phyloP scores from a whole-genome alignment of 306 rosid species.

The Casuarina equisetifolia region DNA sequence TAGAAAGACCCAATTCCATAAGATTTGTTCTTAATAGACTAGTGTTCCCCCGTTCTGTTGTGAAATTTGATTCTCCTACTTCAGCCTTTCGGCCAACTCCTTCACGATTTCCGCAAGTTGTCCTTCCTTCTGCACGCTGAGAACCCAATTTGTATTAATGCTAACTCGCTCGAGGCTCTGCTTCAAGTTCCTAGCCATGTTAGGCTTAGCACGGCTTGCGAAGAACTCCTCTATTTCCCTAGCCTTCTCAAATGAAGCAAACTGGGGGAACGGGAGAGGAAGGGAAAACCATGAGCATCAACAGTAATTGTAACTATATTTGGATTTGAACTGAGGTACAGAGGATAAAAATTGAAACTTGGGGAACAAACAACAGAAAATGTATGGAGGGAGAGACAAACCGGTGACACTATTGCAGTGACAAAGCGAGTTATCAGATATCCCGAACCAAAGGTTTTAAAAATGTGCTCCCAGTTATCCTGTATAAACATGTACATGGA shows the following conservation, averaged over 20 bases:
- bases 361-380: constrained; percentile 9
- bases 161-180: constrained; percentile 83
- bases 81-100: constrained; percentile 52
- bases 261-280: constrained; percentile 42
- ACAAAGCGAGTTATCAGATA: constrained; percentile 69
- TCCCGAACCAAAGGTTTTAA: constrained; percentile 71
- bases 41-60: not conserved
- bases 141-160: constrained; percentile 77
- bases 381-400: constrained; percentile 38
- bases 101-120: constrained; percentile 44
- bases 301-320: not conserved
- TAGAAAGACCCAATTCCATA: not conserved
- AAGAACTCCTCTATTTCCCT: constrained; percentile 85
- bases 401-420: constrained; percentile 72
- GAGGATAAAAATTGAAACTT: not conserved
- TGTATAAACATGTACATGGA: constrained; percentile 21
- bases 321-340: not conserved
- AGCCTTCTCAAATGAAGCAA: constrained; percentile 80
- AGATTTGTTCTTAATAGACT: not conserved
- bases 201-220: constrained; percentile 39
- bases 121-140: constrained; percentile 51
- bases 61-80: constrained; percentile 24
- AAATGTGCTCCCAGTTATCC: constrained; percentile 70
- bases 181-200: constrained; percentile 74
- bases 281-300: not conserved